Evolutionary conservation across 2,329 filamentous ascomycete species (phyloP).

Genomic region (Botrytis tulipae): DNA sequence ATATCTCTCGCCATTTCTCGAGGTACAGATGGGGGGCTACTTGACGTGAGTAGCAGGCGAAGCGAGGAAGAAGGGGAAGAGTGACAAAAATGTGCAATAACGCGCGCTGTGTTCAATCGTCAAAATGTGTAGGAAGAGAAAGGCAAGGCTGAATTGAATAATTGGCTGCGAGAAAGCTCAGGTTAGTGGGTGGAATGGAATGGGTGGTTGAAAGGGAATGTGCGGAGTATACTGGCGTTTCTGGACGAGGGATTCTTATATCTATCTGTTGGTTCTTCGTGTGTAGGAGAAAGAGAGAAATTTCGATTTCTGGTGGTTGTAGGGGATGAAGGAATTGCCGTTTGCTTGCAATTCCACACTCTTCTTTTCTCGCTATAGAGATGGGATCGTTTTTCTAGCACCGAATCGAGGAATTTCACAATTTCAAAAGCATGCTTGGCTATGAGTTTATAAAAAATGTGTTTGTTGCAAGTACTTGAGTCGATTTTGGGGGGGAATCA

Average conservation of each 20-base stretch:
- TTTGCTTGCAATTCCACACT: not conserved
- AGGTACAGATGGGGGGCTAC: not conserved
- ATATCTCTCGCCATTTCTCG: not conserved
- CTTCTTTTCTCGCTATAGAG: constrained; percentile 2
- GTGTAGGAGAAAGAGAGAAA: not conserved
- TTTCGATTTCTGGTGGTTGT: not conserved
- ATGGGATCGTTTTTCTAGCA: not conserved
- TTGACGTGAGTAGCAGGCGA: not conserved
- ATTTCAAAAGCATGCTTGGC: not conserved
- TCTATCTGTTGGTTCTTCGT: not conserved
- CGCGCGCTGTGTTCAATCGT: not conserved
- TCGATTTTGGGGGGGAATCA: not conserved
- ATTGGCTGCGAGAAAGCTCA: not conserved
- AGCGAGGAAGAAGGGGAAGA: not conserved
- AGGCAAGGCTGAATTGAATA: not conserved
- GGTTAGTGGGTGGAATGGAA: not conserved
- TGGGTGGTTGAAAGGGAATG: constrained; percentile 8
- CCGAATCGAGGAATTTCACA: constrained; percentile 1
- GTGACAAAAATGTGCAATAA: not conserved
- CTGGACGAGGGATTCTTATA: constrained; percentile 14
- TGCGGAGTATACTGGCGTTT: constrained; percentile 21
- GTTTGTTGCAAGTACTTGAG: not conserved
- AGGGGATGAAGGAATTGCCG: not conserved
- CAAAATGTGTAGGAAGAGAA: not conserved
- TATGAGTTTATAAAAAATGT: not conserved